Base-by-base conservation (phyloP, 192 early-diverging fungal species). In the Coemansia sp. region DNA sequence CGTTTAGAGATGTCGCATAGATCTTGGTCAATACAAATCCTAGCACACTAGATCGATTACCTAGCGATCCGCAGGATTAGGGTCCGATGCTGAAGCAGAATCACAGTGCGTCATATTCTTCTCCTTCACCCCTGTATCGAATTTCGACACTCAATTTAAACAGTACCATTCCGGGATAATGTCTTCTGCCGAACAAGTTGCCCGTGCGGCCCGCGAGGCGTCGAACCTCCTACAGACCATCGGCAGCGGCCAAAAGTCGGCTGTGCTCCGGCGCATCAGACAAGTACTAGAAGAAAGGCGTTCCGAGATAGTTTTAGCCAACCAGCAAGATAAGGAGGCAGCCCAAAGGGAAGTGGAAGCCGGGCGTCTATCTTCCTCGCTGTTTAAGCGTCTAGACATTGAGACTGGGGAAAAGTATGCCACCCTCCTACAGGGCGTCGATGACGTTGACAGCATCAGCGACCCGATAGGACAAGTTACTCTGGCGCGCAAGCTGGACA, bases 361-460 rank as follows among this genome's bases (percentile, higher is more conserved):
- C 6, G 95, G 94, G 8, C 85, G 84, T 12, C 83, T 96, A 4
- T 91, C 91, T 1, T 37, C 68, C 0, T 88, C 94, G 3, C 84
- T 96, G 23, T 93, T 89, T 79, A 94, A 93, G 68, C 89, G 96
- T 6, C 85, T 98, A 7, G 96, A 96, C 73, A 85, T 99, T 23
- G 84, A 85, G 43, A 88, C 87, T 8, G 89, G 86, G 20, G 91
- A 92, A 69, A 99, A 99, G 78, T 96, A 86, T 60, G 78, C 89
- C 26, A 85, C 92, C 11, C 87, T 99, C 71, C 75, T 97, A 43
- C 86, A 94, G 59, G 95, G 97, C 25, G 90, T 99, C 50, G 74
- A 85, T 47, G 97, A 99, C 68, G 92, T 99, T 43, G 91, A 88
- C 64, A 69, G 85, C 14, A 86, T 99, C 41, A 69, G 84, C 8